Evolutionary conservation across 2,329 filamentous ascomycete genomes (phyloP).

Genomic region (Monilinia vaccinii-corymbosi): DNA sequence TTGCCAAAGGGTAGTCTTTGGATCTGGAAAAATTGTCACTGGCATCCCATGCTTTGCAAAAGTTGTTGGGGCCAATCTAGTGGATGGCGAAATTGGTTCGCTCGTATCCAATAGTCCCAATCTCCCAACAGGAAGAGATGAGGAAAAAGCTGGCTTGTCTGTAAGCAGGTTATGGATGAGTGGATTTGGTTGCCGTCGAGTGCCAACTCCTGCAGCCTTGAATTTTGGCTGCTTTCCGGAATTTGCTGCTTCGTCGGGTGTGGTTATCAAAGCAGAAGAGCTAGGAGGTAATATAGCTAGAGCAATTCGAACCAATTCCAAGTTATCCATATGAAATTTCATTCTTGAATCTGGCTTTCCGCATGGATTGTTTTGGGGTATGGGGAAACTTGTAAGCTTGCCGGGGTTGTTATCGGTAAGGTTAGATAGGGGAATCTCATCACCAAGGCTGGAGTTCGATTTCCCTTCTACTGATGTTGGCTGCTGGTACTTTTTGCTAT

Average conservation of each 20-base stretch:
- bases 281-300: conserved; percentile 71
- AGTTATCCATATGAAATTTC: conserved; percentile 55
- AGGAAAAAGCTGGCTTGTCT: conserved; percentile 86
- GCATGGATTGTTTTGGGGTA: neutral
- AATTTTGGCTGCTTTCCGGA: conserved; percentile 29
- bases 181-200: conserved; percentile 59
- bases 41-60: conserved; percentile 89
- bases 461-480: neutral
- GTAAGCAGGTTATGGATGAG: conserved; percentile 93
- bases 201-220: conserved; percentile 35
- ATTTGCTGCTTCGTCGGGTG: conserved; percentile 68
- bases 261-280: conserved; percentile 83
- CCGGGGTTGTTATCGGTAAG: conserved; percentile 30
- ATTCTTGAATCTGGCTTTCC: conserved; percentile 16
- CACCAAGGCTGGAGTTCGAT: conserved; percentile 19
- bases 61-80: conserved; percentile 50
- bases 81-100: conserved; percentile 26
- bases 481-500: neutral
- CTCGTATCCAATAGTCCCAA: conserved; percentile 31
- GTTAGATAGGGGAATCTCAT: conserved; percentile 37
- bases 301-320: conserved; percentile 60
- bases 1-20: conserved; percentile 55
- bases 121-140: conserved; percentile 71
- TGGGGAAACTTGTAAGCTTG: neutral
- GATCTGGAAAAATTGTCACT: conserved; percentile 71